phyloP scores from a whole-genome alignment of 2,329 filamentous ascomycete species.

The Acephala macrosclerotiorum region DNA sequence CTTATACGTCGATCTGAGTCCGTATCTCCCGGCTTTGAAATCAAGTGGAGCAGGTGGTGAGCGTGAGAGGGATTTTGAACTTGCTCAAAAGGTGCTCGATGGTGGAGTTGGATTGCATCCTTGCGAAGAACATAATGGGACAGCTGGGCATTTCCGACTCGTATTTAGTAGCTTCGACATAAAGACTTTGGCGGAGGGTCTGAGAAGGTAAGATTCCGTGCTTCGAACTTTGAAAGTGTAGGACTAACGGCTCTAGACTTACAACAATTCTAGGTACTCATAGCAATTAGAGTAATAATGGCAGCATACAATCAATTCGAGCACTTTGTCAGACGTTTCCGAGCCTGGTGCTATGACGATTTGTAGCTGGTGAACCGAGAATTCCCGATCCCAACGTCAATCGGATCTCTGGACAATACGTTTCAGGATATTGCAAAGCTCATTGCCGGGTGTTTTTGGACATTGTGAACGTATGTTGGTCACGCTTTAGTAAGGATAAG shows the following conservation, averaged over 20 bases:
- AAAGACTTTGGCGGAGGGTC: slow-evolving; percentile 25
- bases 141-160: slow-evolving; percentile 27
- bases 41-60: not conserved
- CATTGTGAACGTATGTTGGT: too few relatives aligned
- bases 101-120: slow-evolving; percentile 30
- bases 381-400: too few relatives aligned
- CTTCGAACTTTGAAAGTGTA: not conserved
- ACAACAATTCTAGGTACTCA: not conserved
- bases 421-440: too few relatives aligned
- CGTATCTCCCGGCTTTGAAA: slow-evolving; percentile 38
- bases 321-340: too few relatives aligned
- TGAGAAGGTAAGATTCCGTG: slow-evolving; percentile 24
- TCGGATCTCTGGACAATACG: too few relatives aligned
- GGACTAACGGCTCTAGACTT: not conserved
- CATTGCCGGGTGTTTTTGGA: too few relatives aligned
- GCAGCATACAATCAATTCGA: not conserved
- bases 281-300: not conserved
- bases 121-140: slow-evolving; percentile 30
- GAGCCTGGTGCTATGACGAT: too few relatives aligned
- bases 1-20: slow-evolving; percentile 59
- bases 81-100: slow-evolving; percentile 29
- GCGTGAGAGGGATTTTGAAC: slow-evolving; percentile 22
- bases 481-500: too few relatives aligned
- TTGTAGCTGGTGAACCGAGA: too few relatives aligned
- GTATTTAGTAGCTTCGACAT: slow-evolving; percentile 25